A percentile compares a stretch with the other conserved stretches of the same genome.
phyloP scores from a whole-genome alignment of 768 basidiomycete species.

The Boletus reticuloceps region DNA sequence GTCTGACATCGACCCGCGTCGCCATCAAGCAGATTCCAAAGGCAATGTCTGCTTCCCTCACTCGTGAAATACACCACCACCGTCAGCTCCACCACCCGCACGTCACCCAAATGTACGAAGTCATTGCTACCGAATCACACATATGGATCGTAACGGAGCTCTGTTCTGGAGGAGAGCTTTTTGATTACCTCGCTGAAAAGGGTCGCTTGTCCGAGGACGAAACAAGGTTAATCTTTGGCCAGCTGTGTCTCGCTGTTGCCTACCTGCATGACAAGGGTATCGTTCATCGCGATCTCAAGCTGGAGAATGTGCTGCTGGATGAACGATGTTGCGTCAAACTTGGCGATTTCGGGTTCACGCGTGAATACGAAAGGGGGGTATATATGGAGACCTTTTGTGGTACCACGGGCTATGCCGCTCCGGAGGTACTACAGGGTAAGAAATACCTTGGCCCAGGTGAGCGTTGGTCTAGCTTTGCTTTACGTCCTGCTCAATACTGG shows the following conservation, averaged over 20 bases:
- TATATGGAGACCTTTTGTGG: slow-evolving; percentile 94
- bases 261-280: slow-evolving; percentile 92
- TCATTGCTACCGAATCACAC: slow-evolving; percentile 91
- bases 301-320: slow-evolving; percentile 92
- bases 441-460: slow-evolving; percentile 88
- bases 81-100: slow-evolving; percentile 94
- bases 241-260: slow-evolving; percentile 88
- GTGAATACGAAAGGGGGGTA: slow-evolving; percentile 77
- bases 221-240: slow-evolving; percentile 88
- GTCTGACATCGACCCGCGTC: slow-evolving; percentile 86
- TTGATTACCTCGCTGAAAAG: slow-evolving; percentile 97
- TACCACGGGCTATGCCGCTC: slow-evolving; percentile 90
- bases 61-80: slow-evolving; percentile 98
- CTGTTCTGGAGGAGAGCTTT: slow-evolving; percentile 95
- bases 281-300: slow-evolving; percentile 94
- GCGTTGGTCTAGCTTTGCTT: slow-evolving; percentile 21
- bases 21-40: slow-evolving; percentile 99
- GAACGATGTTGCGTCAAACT: slow-evolving; percentile 90
- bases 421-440: slow-evolving; percentile 86
- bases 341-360: slow-evolving; percentile 93
- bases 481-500: slow-evolving; percentile 8
- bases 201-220: slow-evolving; percentile 85
- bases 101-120: slow-evolving; percentile 94
- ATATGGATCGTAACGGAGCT: slow-evolving; percentile 99
- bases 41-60: slow-evolving; percentile 84